Conservation (phyloP, 2,329 filamentous ascomycete species). For the Zalaria sp. region DNA sequence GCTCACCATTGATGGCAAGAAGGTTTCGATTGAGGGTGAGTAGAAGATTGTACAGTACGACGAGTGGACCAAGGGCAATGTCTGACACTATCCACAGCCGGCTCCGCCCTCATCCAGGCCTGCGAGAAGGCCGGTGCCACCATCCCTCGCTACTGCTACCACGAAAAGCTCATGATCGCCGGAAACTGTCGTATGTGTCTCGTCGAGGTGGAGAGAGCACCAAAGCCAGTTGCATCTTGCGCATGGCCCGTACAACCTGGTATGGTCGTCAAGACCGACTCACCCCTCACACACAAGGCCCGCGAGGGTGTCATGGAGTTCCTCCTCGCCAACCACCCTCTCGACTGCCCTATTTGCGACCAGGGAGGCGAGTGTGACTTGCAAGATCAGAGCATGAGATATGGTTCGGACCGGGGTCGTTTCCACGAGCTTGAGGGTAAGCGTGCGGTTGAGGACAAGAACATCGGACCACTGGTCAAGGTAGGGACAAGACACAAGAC, state of each 20-base stretch:
- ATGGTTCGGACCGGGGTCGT: conserved; percentile 85
- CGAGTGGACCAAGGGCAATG: conserved; percentile 20
- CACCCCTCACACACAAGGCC: conserved; percentile 89
- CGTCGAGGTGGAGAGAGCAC: conserved; percentile 91
- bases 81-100: conserved; percentile 45
- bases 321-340: conserved; percentile 84
- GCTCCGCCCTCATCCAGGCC: conserved; percentile 93
- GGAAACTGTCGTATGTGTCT: conserved; percentile 99
- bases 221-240: conserved; percentile 95
- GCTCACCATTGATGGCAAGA: conserved; percentile 96
- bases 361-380: conserved; percentile 98
- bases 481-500: conserved; percentile 17
- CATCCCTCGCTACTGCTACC: conserved; percentile 95
- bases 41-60: background rate
- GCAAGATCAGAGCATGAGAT: conserved; percentile 98
- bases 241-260: conserved; percentile 97
- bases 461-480: conserved; percentile 94
- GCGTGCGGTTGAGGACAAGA: conserved; percentile 97
- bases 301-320: conserved; percentile 99
- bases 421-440: conserved; percentile 96
- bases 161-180: conserved; percentile 99
- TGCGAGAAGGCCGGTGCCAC: conserved; percentile 94
- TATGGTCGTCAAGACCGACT: conserved; percentile 99
- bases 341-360: conserved; percentile 96
- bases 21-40: conserved; percentile 91